Conservation (phyloP, 768 basidiomycete species). For the Favolaschia claudopus region DNA sequence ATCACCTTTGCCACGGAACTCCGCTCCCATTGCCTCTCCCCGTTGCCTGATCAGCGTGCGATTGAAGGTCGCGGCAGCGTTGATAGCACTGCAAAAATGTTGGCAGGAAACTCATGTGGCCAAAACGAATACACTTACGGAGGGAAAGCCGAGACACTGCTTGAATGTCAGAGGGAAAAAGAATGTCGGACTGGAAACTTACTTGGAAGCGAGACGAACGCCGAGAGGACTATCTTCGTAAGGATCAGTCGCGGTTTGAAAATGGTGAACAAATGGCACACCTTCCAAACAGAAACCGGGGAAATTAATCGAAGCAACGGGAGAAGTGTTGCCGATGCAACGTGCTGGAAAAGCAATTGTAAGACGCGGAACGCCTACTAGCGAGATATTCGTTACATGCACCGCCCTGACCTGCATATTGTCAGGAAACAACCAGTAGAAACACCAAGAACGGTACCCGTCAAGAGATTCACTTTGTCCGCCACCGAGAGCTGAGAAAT, state of each 20-base stretch:
- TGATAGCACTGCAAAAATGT: slow-evolving; percentile 32
- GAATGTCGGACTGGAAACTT: neutral
- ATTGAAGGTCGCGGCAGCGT: slow-evolving; percentile 40
- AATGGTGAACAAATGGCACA: neutral
- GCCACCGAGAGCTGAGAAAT: neutral
- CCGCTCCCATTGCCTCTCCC: slow-evolving; percentile 52
- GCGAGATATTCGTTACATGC: neutral
- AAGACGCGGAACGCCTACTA: neutral
- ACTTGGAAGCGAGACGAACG: slow-evolving; percentile 35
- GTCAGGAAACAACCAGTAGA: neutral
- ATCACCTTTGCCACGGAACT: slow-evolving; percentile 53
- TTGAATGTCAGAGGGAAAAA: neutral
- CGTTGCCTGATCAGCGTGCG: slow-evolving; percentile 48
- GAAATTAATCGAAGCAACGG: slow-evolving; percentile 34
- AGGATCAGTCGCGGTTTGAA: neutral
- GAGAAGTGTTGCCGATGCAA: slow-evolving; percentile 40
- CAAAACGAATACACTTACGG: slow-evolving; percentile 28
- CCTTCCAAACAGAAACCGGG: slow-evolving; percentile 41
- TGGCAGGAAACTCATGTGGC: neutral
- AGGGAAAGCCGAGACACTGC: slow-evolving; percentile 37
- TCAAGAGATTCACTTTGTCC: slow-evolving; percentile 16
- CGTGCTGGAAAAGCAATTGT: slow-evolving; percentile 6
- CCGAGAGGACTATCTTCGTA: slow-evolving; percentile 36
- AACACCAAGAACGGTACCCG: neutral
- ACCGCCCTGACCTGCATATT: slow-evolving; percentile 5